Percentiles rank a stretch among this genome's conserved stretches.
Conservation (phyloP, 768 basidiomycete genomes). For the Amanita pseudoporphyria region DNA sequence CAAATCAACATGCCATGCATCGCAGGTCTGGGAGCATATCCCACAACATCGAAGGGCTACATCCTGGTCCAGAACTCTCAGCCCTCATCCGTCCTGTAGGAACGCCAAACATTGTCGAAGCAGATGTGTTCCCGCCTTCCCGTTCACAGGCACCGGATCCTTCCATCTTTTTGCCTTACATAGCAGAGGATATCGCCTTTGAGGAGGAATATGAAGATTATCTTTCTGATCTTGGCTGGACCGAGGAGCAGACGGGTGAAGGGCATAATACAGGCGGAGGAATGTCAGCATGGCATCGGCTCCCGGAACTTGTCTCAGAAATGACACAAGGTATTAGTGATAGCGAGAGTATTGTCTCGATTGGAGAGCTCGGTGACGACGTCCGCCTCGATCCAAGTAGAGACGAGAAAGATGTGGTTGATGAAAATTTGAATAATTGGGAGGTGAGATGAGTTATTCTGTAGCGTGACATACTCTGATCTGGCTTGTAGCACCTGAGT, state of each 20-base stretch:
- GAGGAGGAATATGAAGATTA: constrained; percentile 98
- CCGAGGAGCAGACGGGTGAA: constrained; percentile 42
- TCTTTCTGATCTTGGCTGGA: constrained; percentile 76
- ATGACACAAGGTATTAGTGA: constrained; percentile 89
- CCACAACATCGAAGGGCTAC: constrained; percentile 68
- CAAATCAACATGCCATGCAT: constrained; percentile 49
- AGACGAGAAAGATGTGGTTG: constrained; percentile 52
- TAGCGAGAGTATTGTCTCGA: constrained; percentile 85
- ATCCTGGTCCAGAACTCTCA: constrained; percentile 65
- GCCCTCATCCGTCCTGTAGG: constrained; percentile 66
- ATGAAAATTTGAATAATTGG: constrained; percentile 92
- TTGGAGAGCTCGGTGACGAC: constrained; percentile 83
- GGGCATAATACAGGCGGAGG: constrained; percentile 23
- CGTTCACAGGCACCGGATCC: constrained; percentile 81
- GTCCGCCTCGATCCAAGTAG: constrained; percentile 51
- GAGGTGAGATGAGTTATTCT: constrained; percentile 49
- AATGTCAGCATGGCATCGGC: constrained; percentile 70
- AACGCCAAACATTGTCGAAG: constrained; percentile 70
- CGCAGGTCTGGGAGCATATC: constrained; percentile 79
- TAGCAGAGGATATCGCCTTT: constrained; percentile 88
- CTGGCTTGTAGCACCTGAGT: constrained; percentile 74
- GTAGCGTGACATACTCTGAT: background rate
- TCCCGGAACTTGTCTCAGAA: constrained; percentile 69
- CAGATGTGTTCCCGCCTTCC: constrained; percentile 92
- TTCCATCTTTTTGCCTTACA: constrained; percentile 81